These are phyloP conservation scores for Clavaria fumosa DNA, from an alignment of 768 basidiomycete genomes.

Conservation along the genomic window DNA sequence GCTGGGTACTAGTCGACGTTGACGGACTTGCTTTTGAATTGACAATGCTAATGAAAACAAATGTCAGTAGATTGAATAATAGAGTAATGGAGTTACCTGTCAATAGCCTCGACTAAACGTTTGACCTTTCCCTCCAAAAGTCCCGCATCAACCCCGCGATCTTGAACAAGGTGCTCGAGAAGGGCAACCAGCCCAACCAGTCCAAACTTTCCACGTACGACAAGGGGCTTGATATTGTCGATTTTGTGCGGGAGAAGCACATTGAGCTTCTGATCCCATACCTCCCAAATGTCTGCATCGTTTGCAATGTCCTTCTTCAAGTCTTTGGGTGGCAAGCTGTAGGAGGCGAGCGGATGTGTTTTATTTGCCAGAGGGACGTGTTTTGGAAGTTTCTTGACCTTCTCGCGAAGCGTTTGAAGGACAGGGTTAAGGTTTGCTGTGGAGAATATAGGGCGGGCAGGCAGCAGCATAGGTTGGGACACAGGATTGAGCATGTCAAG, in stretches of 20 bases:
- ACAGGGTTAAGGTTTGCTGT: not conserved
- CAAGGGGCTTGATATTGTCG: not conserved
- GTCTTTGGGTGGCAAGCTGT: not conserved
- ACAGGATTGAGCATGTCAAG: not conserved
- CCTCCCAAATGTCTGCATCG: not conserved
- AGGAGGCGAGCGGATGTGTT: not conserved
- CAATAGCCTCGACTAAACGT: not conserved
- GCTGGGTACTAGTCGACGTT: not conserved
- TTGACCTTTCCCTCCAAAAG: not conserved
- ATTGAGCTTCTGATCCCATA: not conserved
- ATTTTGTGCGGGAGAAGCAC: not conserved
- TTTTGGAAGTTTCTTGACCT: not conserved
- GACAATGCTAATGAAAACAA: not conserved
- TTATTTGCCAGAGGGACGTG: not conserved
- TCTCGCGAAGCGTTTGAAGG: not conserved
- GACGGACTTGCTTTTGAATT: not conserved
- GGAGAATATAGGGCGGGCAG: not conserved
- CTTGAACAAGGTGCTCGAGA: not conserved
- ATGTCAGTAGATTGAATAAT: not conserved
- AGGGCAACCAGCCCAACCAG: not conserved
- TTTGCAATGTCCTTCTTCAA: not conserved
- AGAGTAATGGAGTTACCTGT: not conserved
- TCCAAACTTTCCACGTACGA: not conserved
- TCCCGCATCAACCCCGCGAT: not conserved
- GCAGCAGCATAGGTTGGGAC: not conserved